phyloP scores from a whole-genome alignment of 306 rosid species.

The Nissolia schottii region DNA sequence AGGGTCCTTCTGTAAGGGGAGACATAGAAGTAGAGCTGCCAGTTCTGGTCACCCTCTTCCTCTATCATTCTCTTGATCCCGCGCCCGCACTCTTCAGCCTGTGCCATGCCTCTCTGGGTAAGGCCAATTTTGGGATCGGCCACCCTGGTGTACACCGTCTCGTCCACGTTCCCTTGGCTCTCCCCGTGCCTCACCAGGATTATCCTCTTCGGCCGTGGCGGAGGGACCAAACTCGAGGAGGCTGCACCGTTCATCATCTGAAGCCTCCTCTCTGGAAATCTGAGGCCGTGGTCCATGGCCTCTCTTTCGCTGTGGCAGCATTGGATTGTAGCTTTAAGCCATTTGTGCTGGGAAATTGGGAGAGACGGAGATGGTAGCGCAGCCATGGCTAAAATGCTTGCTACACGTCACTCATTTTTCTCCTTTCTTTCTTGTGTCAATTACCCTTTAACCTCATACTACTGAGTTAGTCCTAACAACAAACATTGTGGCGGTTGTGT shows the following conservation, averaged over 20 bases:
- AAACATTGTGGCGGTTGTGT: too few relatives aligned
- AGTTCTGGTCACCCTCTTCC: constrained; percentile 33
- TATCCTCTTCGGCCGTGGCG: constrained; percentile 79
- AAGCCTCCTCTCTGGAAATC: constrained; percentile 42
- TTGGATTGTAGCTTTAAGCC: constrained; percentile 10
- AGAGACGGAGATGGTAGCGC: background rate
- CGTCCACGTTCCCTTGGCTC: constrained; percentile 82
- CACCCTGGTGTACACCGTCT: constrained; percentile 51
- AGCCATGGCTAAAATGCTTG: too few relatives aligned
- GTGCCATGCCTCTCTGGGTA: constrained; percentile 47
- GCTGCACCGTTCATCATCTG: background rate
- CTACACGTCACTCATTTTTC: background rate
- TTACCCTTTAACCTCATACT: background rate
- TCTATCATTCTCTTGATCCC: constrained; percentile 48
- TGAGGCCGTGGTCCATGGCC: constrained; percentile 12
- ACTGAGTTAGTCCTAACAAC: too few relatives aligned
- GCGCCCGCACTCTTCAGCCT: constrained; percentile 62
- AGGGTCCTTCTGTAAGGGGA: constrained; percentile 73
- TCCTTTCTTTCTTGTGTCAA: background rate
- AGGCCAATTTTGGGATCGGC: constrained; percentile 74
- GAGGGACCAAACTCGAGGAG: constrained; percentile 33
- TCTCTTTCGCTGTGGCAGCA: constrained; percentile 34
- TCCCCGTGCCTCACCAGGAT: constrained; percentile 86
- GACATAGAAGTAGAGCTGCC: constrained; percentile 81
- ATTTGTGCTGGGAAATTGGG: constrained; percentile 10